These are phyloP conservation scores for Peronospora tabacina DNA, from an alignment of 352 stramenopile genomes.

Conservation along the genomic window DNA sequence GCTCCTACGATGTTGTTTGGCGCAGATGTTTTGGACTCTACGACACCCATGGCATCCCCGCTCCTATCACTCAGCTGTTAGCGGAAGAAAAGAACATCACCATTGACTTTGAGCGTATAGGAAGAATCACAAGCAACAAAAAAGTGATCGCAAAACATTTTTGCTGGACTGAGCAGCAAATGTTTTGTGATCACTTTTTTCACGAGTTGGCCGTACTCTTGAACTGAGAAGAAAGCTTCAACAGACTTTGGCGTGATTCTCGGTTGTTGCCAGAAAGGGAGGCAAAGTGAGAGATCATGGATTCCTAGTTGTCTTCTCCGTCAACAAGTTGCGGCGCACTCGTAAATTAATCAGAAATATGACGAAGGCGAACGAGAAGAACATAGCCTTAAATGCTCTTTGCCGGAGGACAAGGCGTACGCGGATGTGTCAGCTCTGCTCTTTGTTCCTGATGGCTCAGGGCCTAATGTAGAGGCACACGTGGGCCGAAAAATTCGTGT, in stretches of 20 bases:
- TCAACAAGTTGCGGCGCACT: constrained; percentile 14
- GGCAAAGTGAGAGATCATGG: constrained; percentile 73
- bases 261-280: constrained; percentile 59
- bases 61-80: constrained; percentile 72
- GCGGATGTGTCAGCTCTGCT: constrained; percentile 25
- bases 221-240: constrained; percentile 4
- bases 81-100: too few relatives aligned
- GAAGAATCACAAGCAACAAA: too few relatives aligned
- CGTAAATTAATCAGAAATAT: constrained; percentile 35
- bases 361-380: constrained; percentile 33
- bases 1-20: constrained; percentile 30
- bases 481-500: constrained; percentile 51
- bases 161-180: too few relatives aligned
- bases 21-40: constrained; percentile 57
- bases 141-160: too few relatives aligned
- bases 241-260: constrained; percentile 37
- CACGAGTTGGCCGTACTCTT: constrained; percentile 26
- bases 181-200: too few relatives aligned
- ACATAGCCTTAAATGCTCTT: constrained; percentile 39
- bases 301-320: constrained; percentile 22
- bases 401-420: constrained; percentile 27
- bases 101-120: too few relatives aligned
- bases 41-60: constrained; percentile 69
- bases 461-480: constrained; percentile 25
- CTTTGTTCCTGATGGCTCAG: background rate